phyloP scores from a whole-genome alignment of 2,329 filamentous ascomycete genomes.

The Aspergillus niger region DNA sequence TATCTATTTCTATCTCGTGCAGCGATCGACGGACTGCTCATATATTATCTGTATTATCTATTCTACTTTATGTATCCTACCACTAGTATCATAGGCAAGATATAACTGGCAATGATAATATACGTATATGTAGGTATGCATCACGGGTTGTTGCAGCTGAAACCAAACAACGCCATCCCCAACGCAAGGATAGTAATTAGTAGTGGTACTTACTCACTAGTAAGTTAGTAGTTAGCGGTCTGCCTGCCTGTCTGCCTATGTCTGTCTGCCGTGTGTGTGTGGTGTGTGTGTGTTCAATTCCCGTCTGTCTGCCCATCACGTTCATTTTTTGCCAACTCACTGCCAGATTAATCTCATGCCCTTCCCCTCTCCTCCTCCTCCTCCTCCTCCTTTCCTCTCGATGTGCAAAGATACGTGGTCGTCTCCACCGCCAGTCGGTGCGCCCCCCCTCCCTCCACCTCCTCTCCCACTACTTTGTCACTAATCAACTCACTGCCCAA shows the following conservation, averaged over 20 bases:
- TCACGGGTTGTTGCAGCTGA: constrained; percentile 29
- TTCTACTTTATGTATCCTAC: too few relatives aligned
- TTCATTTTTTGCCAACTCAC: background rate
- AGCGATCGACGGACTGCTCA: too few relatives aligned
- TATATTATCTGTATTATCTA: too few relatives aligned
- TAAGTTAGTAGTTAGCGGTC: too few relatives aligned
- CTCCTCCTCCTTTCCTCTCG: background rate
- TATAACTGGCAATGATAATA: background rate
- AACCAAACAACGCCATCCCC: constrained; percentile 14
- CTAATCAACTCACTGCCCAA: background rate
- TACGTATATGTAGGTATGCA: constrained; percentile 24
- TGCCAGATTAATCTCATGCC: background rate
- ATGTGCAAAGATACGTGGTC: constrained; percentile 21
- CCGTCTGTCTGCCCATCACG: too few relatives aligned
- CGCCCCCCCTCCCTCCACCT: constrained; percentile 12
- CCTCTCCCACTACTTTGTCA: background rate
- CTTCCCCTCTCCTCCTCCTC: background rate
- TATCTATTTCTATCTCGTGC: too few relatives aligned
- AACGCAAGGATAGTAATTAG: constrained; percentile 4
- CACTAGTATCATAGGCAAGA: too few relatives aligned
- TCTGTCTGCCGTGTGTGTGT: too few relatives aligned
- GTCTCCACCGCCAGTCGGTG: constrained; percentile 25
- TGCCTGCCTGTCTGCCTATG: too few relatives aligned
- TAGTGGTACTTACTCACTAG: too few relatives aligned
- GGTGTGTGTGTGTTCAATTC: too few relatives aligned